Percentiles rank a stretch among this genome's conserved stretches.
Evolutionary conservation across 441 rosid genomes (phyloP).

Genomic region (Gossypium trilobum): DNA sequence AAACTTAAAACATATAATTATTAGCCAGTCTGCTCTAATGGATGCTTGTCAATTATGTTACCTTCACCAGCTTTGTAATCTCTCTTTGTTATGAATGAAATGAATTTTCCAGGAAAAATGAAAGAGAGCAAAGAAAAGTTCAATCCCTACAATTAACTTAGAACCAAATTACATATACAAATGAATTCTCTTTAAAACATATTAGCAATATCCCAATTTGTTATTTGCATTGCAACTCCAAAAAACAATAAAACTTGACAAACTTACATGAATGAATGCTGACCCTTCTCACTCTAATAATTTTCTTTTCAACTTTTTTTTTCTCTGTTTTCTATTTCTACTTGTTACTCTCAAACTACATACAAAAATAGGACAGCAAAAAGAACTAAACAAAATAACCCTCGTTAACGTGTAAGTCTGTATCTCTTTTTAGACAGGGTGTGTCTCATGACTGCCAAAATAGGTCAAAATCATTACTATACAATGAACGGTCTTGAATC

Average conservation of each 20-base stretch:
- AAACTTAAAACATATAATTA: no score
- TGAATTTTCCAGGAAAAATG: no score
- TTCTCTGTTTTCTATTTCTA: constrained; percentile 22
- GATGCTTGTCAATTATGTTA: no score
- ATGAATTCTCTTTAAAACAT: background rate
- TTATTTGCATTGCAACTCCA: constrained; percentile 17
- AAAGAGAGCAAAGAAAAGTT: no score
- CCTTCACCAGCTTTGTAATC: no score
- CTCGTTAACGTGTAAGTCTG: constrained; percentile 23
- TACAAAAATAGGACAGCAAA: constrained; percentile 9
- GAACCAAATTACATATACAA: background rate
- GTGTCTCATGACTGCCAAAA: constrained; percentile 92
- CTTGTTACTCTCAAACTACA: constrained; percentile 24
- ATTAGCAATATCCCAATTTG: background rate
- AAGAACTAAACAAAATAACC: constrained; percentile 11
- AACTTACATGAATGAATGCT: constrained; percentile 20
- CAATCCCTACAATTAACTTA: background rate
- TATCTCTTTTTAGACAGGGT: constrained; percentile 1
- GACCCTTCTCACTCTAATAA: constrained; percentile 11
- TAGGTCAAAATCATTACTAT: constrained; percentile 72
- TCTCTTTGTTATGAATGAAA: no score
- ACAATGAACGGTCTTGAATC: constrained; percentile 98
- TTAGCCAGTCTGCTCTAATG: no score
- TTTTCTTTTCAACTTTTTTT: background rate
- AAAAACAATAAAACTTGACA: background rate